Conservation (phyloP, 2,329 filamentous ascomycete genomes). For the Fusarium incarnatum region DNA sequence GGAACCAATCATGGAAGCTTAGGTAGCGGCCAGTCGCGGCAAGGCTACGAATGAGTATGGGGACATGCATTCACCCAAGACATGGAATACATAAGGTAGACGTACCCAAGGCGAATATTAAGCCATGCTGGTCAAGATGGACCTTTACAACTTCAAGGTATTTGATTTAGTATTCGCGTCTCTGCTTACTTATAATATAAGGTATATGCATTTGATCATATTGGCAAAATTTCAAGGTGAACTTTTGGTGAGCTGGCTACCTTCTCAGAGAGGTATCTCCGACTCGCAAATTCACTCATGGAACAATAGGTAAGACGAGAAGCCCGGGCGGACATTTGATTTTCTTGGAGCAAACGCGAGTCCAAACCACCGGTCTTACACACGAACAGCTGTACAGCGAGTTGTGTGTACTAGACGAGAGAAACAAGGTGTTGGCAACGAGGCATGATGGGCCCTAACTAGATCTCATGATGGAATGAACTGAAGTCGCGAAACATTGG, state of each 20-base stretch:
- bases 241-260: background rate
- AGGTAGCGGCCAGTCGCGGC: background rate
- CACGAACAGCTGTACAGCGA: background rate
- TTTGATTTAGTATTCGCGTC: background rate
- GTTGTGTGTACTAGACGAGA: background rate
- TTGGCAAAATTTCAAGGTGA: background rate
- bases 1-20: slow-evolving; percentile 13
- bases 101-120: background rate
- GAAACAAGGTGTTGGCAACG: slow-evolving; percentile 3
- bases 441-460: slow-evolving; percentile 34
- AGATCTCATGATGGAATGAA: slow-evolving; percentile 30
- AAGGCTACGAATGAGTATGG: slow-evolving; percentile 16
- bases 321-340: slow-evolving; percentile 27
- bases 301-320: background rate
- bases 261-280: background rate
- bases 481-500: slow-evolving; percentile 19
- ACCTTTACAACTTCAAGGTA: background rate
- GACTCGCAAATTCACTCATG: background rate
- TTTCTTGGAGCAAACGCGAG: slow-evolving; percentile 14
- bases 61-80: background rate
- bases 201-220: background rate
- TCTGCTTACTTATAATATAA: background rate
- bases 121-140: background rate
- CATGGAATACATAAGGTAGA: background rate
- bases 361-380: background rate